Base-by-base conservation (phyloP, 208 protist species). In the Leishmania lainsoni region DNA sequence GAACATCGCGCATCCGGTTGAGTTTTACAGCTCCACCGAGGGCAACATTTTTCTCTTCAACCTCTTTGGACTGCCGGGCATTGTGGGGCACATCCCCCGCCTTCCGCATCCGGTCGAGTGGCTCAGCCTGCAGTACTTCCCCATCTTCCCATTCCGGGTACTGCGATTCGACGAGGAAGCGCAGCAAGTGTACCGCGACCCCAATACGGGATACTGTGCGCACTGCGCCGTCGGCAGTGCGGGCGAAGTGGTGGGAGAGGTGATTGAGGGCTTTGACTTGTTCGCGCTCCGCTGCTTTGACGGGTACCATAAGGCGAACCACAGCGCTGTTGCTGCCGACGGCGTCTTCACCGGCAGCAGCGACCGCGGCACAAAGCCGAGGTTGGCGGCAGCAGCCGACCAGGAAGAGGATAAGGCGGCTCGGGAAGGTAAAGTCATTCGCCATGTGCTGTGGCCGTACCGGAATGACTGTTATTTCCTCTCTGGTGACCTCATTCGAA, bases 21-120 rank as follows among this genome's bases (percentile, higher is more conserved):
- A 98, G 81, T 96, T 98, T 63, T 98, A 98, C 84, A 96, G 87
- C 76, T 87, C 92, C 61, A 98, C 96, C 3, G 96, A 98, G 75
- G 91, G 90, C 35, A 94, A 93, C 81, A 87, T 90, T 58, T 91
- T 91, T 61, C 76, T 94, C 39, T 70, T 94, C 54, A 95, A 95
- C 79, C 78, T 89, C 9, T 93, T 87, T 74, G 86, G 90, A 29
- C 79, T 86, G 49, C 83, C 77, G 8, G 91, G 88, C 70, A 87
- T 88, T 32, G 83, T 95, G 29, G 93, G 91, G 12, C 87, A 93
- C 78, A 83, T 93, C n/a, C 87, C 90, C 0, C 88, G 86, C 56
- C 88, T 89, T 32, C 89, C 89, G 6, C 3, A 26, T 29, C 86
- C 86, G 45, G 72, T 92, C 59, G 51, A 63, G 29, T 75, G 84